Conservation (phyloP, 352 stramenopile species). For the Aphanomyces euteiches region DNA sequence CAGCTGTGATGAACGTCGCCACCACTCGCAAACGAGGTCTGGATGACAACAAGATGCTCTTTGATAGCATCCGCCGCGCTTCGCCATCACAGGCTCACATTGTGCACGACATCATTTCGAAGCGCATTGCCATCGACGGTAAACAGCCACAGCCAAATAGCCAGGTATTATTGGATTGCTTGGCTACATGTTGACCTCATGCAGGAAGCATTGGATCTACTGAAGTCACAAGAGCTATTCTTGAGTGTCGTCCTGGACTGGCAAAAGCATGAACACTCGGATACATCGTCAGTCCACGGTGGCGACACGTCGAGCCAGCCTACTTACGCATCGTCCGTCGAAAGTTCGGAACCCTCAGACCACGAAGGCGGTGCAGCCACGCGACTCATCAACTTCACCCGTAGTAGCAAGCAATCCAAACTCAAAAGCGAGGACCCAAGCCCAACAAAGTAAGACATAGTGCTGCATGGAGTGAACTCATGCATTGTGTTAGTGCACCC, state of each 20-base stretch:
- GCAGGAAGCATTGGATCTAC: constrained; percentile 18
- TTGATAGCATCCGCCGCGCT: constrained; percentile 17
- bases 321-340: constrained; percentile 30
- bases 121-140: neutral
- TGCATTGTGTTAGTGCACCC: neutral
- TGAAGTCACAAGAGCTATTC: constrained; percentile 77
- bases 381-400: constrained; percentile 19
- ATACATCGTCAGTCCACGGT: neutral
- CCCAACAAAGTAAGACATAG: constrained; percentile 42
- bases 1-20: constrained; percentile 9
- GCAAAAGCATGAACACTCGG: constrained; percentile 39
- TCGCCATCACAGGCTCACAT: neutral
- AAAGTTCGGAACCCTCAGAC: constrained; percentile 41
- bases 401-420: constrained; percentile 17
- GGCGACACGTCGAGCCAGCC: constrained; percentile 25
- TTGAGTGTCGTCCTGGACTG: constrained; percentile 78
- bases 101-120: neutral
- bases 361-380: constrained; percentile 28
- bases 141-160: no score
- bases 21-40: neutral
- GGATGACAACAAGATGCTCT: neutral
- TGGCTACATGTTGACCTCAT: no score
- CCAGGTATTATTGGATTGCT: no score
- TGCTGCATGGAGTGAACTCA: neutral
- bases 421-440: constrained; percentile 45